Percentiles rank a stretch among this genome's conserved stretches.
Conservation (phyloP, 768 basidiomycete genomes). For the Megacollybia marginata region DNA sequence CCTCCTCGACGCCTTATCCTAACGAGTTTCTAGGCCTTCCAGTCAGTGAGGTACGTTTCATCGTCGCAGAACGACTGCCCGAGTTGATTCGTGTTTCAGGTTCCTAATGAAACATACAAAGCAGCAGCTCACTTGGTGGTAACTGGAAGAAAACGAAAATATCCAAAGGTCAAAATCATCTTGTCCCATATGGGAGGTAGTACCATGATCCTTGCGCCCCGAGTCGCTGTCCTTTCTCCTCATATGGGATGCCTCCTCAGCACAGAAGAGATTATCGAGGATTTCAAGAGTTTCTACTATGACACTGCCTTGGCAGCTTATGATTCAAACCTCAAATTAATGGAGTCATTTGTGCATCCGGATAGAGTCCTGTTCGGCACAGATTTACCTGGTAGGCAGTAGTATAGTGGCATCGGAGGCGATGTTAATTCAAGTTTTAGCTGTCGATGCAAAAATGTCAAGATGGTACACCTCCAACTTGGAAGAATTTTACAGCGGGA, state of each 20-base stretch:
- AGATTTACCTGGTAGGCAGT: slow-evolving; percentile 61
- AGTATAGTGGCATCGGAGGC: background rate
- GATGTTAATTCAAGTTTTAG: slow-evolving; percentile 22
- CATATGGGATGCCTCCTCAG: slow-evolving; percentile 66
- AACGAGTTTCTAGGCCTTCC: slow-evolving; percentile 61
- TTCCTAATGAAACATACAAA: slow-evolving; percentile 78
- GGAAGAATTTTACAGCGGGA: slow-evolving; percentile 36
- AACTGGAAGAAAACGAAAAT: slow-evolving; percentile 58
- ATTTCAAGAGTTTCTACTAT: slow-evolving; percentile 68
- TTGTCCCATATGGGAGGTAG: slow-evolving; percentile 74
- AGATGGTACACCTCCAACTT: slow-evolving; percentile 56
- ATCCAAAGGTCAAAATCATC: slow-evolving; percentile 51
- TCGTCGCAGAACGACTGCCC: background rate
- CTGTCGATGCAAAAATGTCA: slow-evolving; percentile 48
- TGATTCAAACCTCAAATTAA: slow-evolving; percentile 40
- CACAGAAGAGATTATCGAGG: slow-evolving; percentile 57
- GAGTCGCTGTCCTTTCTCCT: slow-evolving; percentile 58
- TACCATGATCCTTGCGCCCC: slow-evolving; percentile 55
- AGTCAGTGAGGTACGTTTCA: slow-evolving; percentile 45
- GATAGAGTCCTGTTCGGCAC: slow-evolving; percentile 63
- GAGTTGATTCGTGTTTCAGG: slow-evolving; percentile 28
- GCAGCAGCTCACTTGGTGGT: slow-evolving; percentile 75
- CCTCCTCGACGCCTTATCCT: slow-evolving; percentile 57
- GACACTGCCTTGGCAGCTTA: slow-evolving; percentile 65
- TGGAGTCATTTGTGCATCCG: slow-evolving; percentile 41